These are phyloP conservation scores for Leccinum broughii DNA, from an alignment of 768 basidiomycete genomes.

Conservation along the genomic window DNA sequence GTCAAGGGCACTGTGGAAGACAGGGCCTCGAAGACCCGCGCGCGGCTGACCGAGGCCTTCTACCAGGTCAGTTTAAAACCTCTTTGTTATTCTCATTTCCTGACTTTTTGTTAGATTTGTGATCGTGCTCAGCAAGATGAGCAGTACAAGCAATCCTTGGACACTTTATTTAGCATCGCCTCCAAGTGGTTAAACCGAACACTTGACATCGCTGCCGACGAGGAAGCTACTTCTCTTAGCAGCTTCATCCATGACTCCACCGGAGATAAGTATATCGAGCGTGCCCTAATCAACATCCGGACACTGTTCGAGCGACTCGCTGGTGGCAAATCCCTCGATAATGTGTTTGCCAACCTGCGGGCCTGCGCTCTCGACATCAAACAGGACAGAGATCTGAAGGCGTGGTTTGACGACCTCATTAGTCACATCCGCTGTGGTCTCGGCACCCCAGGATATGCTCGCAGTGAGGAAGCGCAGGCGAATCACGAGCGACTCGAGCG, in stretches of 20 bases:
- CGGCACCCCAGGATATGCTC: slow-evolving; percentile 51
- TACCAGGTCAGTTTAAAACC: slow-evolving; percentile 41
- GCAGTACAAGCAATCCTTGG: slow-evolving; percentile 55
- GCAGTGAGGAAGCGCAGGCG: slow-evolving; percentile 44
- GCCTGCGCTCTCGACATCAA: slow-evolving; percentile 49
- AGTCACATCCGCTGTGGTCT: slow-evolving; percentile 45
- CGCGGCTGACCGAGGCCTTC: slow-evolving; percentile 51
- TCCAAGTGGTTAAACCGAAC: slow-evolving; percentile 58
- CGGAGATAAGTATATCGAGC: slow-evolving; percentile 58
- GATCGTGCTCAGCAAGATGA: slow-evolving; percentile 64
- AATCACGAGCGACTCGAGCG: slow-evolving; percentile 45
- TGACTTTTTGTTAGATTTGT: slow-evolving; percentile 45
- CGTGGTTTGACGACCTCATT: slow-evolving; percentile 58
- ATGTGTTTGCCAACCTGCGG: slow-evolving; percentile 44
- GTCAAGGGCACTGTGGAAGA: slow-evolving; percentile 46
- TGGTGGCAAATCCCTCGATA: slow-evolving; percentile 47
- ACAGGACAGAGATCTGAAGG: slow-evolving; percentile 51
- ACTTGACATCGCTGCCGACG: slow-evolving; percentile 49
- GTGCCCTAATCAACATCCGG: slow-evolving; percentile 45
- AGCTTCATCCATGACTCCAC: slow-evolving; percentile 63
- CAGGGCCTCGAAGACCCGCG: slow-evolving; percentile 40
- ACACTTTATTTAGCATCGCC: slow-evolving; percentile 55
- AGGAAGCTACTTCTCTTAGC: slow-evolving; percentile 47
- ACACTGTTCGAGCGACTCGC: slow-evolving; percentile 56
- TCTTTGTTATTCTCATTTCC: no score